phyloP scores from a whole-genome alignment of 148 eudicot genomes.

The Fallopia convolvulus region DNA sequence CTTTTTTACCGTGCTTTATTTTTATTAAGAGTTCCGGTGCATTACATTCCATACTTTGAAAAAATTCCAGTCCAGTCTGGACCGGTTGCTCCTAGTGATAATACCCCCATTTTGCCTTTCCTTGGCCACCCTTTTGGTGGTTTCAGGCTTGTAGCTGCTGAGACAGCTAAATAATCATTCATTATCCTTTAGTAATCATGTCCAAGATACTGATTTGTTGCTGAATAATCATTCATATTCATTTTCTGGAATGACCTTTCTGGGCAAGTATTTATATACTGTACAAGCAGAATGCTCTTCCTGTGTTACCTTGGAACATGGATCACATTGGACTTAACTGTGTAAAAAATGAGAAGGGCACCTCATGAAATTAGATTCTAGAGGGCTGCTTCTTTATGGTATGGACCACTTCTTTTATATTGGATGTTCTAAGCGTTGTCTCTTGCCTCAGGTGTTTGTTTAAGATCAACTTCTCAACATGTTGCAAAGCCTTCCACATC shows the following conservation, averaged over 20 bases:
- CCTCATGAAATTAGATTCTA: neutral
- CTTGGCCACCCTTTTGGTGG: too few species aligned
- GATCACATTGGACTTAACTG: neutral
- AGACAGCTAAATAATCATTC: too few species aligned
- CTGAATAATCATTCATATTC: neutral
- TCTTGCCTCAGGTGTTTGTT: neutral
- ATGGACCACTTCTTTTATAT: neutral
- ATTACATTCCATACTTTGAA: too few species aligned
- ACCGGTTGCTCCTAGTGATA: too few species aligned
- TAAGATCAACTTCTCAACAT: conserved; percentile 13
- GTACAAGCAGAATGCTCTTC: neutral
- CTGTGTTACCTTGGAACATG: neutral
- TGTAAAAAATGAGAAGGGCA: neutral
- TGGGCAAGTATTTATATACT: neutral
- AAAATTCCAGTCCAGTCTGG: too few species aligned
- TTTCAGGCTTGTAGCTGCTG: too few species aligned
- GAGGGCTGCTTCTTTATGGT: neutral
- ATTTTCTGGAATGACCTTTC: neutral
- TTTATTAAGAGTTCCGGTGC: too few species aligned
- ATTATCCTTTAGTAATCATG: neutral
- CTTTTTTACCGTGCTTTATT: too few species aligned
- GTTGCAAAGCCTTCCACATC: conserved; percentile 36
- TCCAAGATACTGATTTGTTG: neutral
- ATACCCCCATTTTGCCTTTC: too few species aligned
- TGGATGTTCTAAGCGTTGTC: neutral